phyloP scores from a whole-genome alignment of 371 early-diverging fungal species.

The Blyttiomyces sp. region DNA sequence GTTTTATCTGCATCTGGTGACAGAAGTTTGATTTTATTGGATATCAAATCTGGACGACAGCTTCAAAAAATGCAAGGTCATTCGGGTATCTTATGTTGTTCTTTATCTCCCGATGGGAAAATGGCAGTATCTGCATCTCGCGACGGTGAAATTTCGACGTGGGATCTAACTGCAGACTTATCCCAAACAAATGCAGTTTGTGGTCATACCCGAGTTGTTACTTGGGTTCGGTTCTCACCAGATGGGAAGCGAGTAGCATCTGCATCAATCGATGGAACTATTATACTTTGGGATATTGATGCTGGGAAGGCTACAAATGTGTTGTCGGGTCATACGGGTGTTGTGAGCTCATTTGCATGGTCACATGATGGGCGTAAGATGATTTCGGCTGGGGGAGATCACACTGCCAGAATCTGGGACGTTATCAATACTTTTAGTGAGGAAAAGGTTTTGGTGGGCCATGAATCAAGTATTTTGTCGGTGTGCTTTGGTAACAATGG shows the following conservation, averaged over 20 bases:
- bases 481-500: no score
- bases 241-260: constrained; percentile 79
- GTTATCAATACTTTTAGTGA: no score
- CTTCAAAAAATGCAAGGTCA: constrained; percentile 11
- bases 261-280: constrained; percentile 82
- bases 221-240: constrained; percentile 34
- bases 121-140: constrained; percentile 77
- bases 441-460: no score
- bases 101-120: constrained; percentile 70
- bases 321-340: no score
- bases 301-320: constrained; percentile 62
- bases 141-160: constrained; percentile 68
- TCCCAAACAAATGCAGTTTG: no score
- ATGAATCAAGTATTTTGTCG: no score
- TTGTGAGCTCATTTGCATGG: no score
- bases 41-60: constrained; percentile 9
- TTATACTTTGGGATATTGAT: constrained; percentile 77
- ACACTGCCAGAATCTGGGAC: no score
- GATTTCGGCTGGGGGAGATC: no score
- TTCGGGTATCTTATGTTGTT: constrained; percentile 5
- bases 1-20: constrained; percentile 6
- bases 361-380: no score
- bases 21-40: constrained; percentile 19
- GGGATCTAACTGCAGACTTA: no score
- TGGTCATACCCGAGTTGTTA: constrained; percentile 50